Evolutionary conservation across 2,329 filamentous ascomycete species (phyloP).

Genomic region (Phaeosphaeriaceae sp.): DNA sequence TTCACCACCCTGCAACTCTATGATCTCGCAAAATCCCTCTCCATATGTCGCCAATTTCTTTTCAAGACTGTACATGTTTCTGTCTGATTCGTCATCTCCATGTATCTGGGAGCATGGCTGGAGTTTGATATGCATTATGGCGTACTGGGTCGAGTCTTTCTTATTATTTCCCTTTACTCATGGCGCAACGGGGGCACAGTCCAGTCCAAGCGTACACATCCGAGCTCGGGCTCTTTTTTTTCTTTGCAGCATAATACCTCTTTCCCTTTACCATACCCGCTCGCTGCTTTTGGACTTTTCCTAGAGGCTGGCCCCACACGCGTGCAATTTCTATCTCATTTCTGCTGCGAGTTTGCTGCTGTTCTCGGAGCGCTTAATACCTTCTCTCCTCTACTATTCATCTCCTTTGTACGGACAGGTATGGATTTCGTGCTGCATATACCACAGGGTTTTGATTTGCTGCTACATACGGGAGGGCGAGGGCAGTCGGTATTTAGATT

Average conservation of each 20-base stretch:
- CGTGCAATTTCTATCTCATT: constrained; percentile 35
- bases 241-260: constrained; percentile 45
- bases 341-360: constrained; percentile 26
- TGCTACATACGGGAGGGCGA: constrained; percentile 24
- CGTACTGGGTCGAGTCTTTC: constrained; percentile 25
- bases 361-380: constrained; percentile 37
- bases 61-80: constrained; percentile 39
- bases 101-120: constrained; percentile 45
- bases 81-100: constrained; percentile 31
- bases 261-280: constrained; percentile 47
- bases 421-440: constrained; percentile 42
- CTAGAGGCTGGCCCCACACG: constrained; percentile 49
- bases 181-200: constrained; percentile 45
- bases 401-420: constrained; percentile 24
- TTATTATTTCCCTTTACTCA: constrained; percentile 14
- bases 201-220: constrained; percentile 42
- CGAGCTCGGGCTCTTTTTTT: constrained; percentile 42
- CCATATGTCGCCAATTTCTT: constrained; percentile 23
- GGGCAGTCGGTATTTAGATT: constrained; percentile 26
- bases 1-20: not conserved
- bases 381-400: constrained; percentile 27
- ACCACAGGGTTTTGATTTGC: constrained; percentile 43
- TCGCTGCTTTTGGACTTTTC: constrained; percentile 39
- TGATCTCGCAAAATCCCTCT: not conserved
- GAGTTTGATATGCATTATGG: constrained; percentile 34